These are phyloP conservation scores for Begonia peltatifolia DNA, from an alignment of 306 rosid genomes.

Conservation along the genomic window DNA sequence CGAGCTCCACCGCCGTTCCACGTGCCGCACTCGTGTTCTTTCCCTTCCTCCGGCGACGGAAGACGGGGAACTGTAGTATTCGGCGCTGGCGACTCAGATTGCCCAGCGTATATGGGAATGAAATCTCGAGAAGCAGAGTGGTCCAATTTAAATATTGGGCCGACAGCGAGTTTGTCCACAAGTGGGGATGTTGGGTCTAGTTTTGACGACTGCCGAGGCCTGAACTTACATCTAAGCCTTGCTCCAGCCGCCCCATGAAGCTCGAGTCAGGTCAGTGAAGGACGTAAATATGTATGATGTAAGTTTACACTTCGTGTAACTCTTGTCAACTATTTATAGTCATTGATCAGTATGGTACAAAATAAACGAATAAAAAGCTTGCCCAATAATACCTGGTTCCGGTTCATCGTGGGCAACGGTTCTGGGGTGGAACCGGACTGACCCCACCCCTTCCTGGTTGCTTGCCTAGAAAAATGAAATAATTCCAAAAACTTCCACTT, in stretches of 20 bases:
- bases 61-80: slow-evolving; percentile 28
- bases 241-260: slow-evolving; percentile 57
- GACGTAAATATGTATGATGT: no score
- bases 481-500: no score
- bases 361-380: no score
- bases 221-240: slow-evolving; percentile 81
- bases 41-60: slow-evolving; percentile 25
- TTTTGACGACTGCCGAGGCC: slow-evolving; percentile 71
- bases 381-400: no score
- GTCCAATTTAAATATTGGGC: slow-evolving; percentile 43
- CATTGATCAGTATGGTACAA: no score
- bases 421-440: no score
- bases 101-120: slow-evolving; percentile 37
- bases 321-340: no score
- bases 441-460: no score
- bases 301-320: no score
- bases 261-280: neutral
- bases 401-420: no score
- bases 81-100: slow-evolving; percentile 39
- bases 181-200: slow-evolving; percentile 55
- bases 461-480: no score
- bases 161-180: slow-evolving; percentile 62
- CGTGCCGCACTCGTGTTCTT: slow-evolving; percentile 81
- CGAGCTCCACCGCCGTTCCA: slow-evolving; percentile 64
- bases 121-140: slow-evolving; percentile 30